Evolutionary conservation across 768 basidiomycete species (phyloP).

Genomic region (Tylopilus vinaceipallidus): DNA sequence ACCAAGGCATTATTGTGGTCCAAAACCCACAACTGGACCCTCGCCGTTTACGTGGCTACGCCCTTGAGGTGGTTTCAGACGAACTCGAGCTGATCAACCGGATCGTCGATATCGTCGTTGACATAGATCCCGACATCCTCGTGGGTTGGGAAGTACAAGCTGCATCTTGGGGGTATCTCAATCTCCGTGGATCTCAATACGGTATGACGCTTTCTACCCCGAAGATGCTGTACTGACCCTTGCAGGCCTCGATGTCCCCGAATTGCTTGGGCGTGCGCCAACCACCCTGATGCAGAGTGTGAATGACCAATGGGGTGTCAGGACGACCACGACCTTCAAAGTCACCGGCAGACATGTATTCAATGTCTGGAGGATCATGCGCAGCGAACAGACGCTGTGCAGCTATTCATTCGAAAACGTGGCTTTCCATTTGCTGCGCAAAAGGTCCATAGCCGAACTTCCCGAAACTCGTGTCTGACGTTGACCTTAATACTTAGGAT

Average conservation of each 20-base stretch:
- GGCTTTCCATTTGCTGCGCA: slow-evolving; percentile 73
- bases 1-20: slow-evolving; percentile 56
- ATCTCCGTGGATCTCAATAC: slow-evolving; percentile 57
- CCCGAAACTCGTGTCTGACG: background rate
- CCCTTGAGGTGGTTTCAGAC: slow-evolving; percentile 51
- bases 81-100: slow-evolving; percentile 84
- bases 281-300: slow-evolving; percentile 32
- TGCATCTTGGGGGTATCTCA: slow-evolving; percentile 88
- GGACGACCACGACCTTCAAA: slow-evolving; percentile 78
- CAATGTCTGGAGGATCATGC: slow-evolving; percentile 91
- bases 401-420: slow-evolving; percentile 91
- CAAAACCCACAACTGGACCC: slow-evolving; percentile 38
- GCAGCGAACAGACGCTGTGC: slow-evolving; percentile 72
- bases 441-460: slow-evolving; percentile 49
- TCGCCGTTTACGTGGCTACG: slow-evolving; percentile 41
- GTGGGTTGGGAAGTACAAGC: slow-evolving; percentile 91
- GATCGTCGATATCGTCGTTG: slow-evolving; percentile 67
- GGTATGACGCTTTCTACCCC: slow-evolving; percentile 38
- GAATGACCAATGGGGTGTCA: slow-evolving; percentile 67
- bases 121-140: slow-evolving; percentile 88
- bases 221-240: slow-evolving; percentile 1
- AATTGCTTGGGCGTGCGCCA: slow-evolving; percentile 76
- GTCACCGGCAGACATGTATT: slow-evolving; percentile 88
- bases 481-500: slow-evolving; percentile 47
- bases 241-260: slow-evolving; percentile 68